Evolutionary conservation across 495 filamentous ascomycete genomes (phyloP).

Genomic region (Penicillium cataractarum): DNA sequence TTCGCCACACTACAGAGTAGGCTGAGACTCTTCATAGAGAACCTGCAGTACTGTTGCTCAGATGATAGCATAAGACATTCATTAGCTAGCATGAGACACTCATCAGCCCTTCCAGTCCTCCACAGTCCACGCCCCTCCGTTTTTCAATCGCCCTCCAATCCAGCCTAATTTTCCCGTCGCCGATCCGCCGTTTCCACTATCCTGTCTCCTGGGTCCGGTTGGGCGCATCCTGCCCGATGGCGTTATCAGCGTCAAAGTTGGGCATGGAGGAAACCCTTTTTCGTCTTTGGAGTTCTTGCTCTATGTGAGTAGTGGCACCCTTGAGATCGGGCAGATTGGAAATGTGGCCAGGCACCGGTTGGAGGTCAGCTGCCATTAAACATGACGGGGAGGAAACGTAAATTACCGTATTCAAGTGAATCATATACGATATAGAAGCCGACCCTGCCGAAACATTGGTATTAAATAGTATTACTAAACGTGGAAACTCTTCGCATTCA

Average conservation of each 20-base stretch:
- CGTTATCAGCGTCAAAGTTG: neutral
- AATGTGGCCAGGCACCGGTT: conserved; percentile 14
- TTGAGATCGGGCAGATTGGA: conserved; percentile 3
- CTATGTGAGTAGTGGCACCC: too few relatives aligned
- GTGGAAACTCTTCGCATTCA: neutral
- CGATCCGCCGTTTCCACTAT: conserved; percentile 14
- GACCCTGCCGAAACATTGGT: neutral
- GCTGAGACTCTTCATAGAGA: neutral
- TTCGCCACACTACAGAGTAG: neutral
- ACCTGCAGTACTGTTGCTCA: neutral
- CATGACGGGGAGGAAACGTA: neutral
- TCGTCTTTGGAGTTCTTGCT: conserved; percentile 4
- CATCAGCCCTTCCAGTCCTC: neutral
- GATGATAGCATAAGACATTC: neutral
- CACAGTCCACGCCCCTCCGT: too few relatives aligned
- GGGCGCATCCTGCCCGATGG: conserved; percentile 21
- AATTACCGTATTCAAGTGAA: neutral
- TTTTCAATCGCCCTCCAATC: conserved; percentile 8
- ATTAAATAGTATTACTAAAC: too few relatives aligned
- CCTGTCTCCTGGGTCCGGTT: conserved; percentile 19
- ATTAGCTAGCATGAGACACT: neutral
- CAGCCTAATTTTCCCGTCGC: conserved; percentile 6
- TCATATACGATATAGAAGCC: neutral
- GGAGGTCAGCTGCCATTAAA: neutral
- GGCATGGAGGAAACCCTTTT: neutral